Evolutionary conservation across 1,284 basidiomycete genomes (phyloP).

Genomic region (Pisolithus thermaeus): DNA sequence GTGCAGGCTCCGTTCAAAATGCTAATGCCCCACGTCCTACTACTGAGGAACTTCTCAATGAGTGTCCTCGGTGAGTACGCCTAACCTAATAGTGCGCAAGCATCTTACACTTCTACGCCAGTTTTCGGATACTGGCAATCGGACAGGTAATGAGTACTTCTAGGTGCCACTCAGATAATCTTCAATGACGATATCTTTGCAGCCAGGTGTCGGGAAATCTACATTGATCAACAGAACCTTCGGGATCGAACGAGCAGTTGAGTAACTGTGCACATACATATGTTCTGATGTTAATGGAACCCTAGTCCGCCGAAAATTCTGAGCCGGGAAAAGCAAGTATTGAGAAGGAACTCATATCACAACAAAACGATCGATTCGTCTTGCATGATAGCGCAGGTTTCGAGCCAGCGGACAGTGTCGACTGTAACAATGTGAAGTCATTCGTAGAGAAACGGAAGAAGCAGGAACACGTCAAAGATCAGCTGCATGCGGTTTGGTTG

Average conservation of each 20-base stretch:
- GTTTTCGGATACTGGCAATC: slow-evolving; percentile 5
- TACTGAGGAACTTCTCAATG: background rate
- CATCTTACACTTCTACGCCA: background rate
- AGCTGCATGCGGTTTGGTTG: slow-evolving; percentile 3
- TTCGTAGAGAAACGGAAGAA: slow-evolving; percentile 8
- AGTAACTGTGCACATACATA: background rate
- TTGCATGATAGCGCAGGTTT: slow-evolving; percentile 28
- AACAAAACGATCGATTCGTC: slow-evolving; percentile 20
- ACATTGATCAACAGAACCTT: background rate
- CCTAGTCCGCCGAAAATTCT: background rate
- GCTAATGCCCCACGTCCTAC: background rate
- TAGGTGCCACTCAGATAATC: background rate
- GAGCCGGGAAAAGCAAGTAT: slow-evolving; percentile 18
- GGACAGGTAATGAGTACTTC: background rate
- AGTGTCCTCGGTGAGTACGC: background rate
- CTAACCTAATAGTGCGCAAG: background rate
- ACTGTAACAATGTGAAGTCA: slow-evolving; percentile 13
- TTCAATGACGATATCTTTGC: background rate
- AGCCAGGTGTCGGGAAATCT: background rate
- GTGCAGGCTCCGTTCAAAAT: background rate
- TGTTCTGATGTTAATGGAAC: background rate
- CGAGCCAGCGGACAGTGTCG: slow-evolving; percentile 17
- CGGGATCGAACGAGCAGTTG: background rate
- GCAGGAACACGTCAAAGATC: background rate
- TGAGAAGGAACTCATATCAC: slow-evolving; percentile 13